Base-by-base conservation (phyloP, 257 asterid species). In the Solanum sejunctum region DNA sequence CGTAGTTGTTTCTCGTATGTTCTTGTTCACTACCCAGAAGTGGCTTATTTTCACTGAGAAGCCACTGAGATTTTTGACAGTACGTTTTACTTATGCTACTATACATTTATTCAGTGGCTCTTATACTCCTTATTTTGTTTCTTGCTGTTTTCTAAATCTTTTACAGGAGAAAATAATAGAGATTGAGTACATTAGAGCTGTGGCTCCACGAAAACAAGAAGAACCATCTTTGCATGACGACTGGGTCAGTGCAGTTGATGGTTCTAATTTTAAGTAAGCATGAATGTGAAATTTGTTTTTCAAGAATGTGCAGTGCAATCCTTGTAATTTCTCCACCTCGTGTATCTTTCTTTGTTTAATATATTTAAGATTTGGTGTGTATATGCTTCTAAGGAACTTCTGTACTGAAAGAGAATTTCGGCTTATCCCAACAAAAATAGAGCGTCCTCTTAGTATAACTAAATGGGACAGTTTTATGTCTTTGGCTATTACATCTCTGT, bases 221-320 rank as follows among this genome's bases (percentile, higher is more conserved):
- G 93, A 92, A 72, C 95, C 98, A 82, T 93, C 94, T 57, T 84
- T 90, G 82, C 98, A 97, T 83, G 96, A 91, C 81, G 99, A 97
- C 86, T 97, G 99, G 99, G 98, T 97, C 86, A 97, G 99, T 85
- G 93, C 98, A 45, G 93, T 97, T 87, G 98, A 97, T 87, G 97
- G 98, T 87, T 97, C 99, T 79, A 87, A 84, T 77, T 88, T 93
- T 23, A 85, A 97, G 99, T 97, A 85, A 87, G 92, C 83, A 43
- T 80, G 81, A 83, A 20, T 20, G 52, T 72, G 36, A 43, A 20
- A n/a, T 72, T n/a, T 72, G 56, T 71, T 72, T 20, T n/a, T n/a
- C 57, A 20, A n/a, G 39, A 72, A 72, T 23, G 13, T 47, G 47
- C 55, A 15, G 60, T 75, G 60, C 8, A 4, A 66, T 75, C 32